These are phyloP conservation scores for Teratosphaeria epicoccoides DNA, from an alignment of 2,329 filamentous ascomycete genomes.

Conservation along the genomic window DNA sequence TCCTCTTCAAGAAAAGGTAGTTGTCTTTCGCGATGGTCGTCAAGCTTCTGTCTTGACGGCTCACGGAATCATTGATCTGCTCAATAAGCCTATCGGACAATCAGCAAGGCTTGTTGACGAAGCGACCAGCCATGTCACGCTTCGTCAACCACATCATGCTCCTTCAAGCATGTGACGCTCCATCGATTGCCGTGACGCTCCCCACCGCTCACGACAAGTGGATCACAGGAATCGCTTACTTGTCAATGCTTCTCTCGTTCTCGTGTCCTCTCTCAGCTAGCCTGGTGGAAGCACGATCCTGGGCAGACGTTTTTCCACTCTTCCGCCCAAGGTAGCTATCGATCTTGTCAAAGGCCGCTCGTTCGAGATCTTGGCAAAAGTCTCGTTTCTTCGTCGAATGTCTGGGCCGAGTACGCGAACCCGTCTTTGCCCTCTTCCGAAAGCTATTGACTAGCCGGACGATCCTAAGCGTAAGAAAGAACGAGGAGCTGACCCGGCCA, in stretches of 20 bases:
- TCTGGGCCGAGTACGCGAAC: conserved; percentile 12
- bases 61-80: conserved; percentile 4
- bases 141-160: too few relatives aligned
- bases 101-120: not conserved
- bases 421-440: conserved; percentile 28
- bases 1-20: conserved; percentile 28
- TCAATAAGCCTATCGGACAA: conserved; percentile 5
- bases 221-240: not conserved
- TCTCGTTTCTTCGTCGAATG: conserved; percentile 11
- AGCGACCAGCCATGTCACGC: not conserved
- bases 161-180: not conserved
- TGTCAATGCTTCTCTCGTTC: not conserved
- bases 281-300: not conserved
- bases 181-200: not conserved
- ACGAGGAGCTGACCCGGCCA: conserved; percentile 8
- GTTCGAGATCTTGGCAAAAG: conserved; percentile 23
- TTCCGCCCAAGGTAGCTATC: conserved; percentile 11
- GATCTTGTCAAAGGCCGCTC: conserved; percentile 12
- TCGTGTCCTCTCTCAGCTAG: not conserved
- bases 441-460: conserved; percentile 30
- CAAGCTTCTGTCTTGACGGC: conserved; percentile 18
- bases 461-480: conserved; percentile 28
- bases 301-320: not conserved
- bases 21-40: conserved; percentile 23
- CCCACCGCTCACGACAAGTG: not conserved